phyloP scores from a whole-genome alignment of 192 early-diverging fungal genomes.

The Podila minutissima region DNA sequence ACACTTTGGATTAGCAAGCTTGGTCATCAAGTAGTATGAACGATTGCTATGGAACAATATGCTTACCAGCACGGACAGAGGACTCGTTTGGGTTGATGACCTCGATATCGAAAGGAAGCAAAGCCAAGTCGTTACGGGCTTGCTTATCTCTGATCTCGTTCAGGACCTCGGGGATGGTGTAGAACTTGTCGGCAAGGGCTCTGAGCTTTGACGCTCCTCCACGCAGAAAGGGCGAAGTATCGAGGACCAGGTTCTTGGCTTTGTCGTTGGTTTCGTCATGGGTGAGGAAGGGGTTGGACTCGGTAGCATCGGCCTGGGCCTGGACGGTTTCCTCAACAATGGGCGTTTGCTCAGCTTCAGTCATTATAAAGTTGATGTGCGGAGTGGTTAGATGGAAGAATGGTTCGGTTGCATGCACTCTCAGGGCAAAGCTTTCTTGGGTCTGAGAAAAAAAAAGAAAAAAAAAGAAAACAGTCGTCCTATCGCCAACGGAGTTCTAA shows the following conservation, averaged over 20 bases:
- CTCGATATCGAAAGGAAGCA: slow-evolving; percentile 72
- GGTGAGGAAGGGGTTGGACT: slow-evolving; percentile 34
- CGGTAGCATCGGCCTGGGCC: background rate
- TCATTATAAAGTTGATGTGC: background rate
- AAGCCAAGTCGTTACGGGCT: slow-evolving; percentile 67
- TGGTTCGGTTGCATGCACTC: background rate
- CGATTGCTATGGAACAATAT: background rate
- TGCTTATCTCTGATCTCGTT: slow-evolving; percentile 83
- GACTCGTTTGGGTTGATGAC: slow-evolving; percentile 70
- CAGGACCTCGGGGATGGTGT: slow-evolving; percentile 90
- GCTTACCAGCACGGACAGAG: slow-evolving; percentile 66
- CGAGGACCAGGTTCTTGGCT: slow-evolving; percentile 68
- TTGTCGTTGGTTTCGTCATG: slow-evolving; percentile 49
- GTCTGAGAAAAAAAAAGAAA: background rate
- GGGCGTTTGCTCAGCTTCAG: background rate
- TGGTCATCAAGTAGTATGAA: background rate
- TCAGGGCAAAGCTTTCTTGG: background rate
- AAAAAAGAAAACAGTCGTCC: background rate
- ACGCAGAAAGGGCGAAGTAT: slow-evolving; percentile 81
- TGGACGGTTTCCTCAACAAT: background rate
- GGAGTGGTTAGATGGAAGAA: background rate
- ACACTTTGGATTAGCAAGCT: slow-evolving; percentile 16
- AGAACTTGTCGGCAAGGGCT: slow-evolving; percentile 75
- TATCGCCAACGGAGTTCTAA: too few species aligned
- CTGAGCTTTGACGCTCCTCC: slow-evolving; percentile 60